These are phyloP conservation scores for Penstemon eatonii DNA, from an alignment of 257 asterid species.

Conservation along the genomic window DNA sequence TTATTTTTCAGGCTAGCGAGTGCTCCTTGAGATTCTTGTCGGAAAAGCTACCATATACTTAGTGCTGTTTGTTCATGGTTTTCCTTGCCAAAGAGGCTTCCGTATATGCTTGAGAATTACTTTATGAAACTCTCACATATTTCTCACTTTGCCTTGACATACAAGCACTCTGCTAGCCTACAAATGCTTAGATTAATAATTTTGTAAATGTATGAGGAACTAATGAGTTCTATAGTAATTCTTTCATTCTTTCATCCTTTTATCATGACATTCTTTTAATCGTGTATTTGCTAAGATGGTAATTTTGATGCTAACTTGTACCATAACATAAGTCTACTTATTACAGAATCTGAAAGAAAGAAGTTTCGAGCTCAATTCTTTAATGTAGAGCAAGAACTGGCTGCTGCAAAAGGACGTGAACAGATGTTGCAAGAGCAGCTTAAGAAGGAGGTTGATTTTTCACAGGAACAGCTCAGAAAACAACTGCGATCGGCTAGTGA, in stretches of 20 bases:
- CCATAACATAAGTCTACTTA: slow-evolving; percentile 24
- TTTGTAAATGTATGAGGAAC: slow-evolving; percentile 15
- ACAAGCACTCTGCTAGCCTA: background rate
- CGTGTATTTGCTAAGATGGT: slow-evolving; percentile 25
- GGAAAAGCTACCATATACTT: slow-evolving; percentile 1
- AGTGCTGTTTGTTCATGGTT: background rate
- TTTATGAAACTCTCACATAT: slow-evolving; percentile 1
- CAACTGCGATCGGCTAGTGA: slow-evolving; percentile 77
- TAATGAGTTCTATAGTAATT: background rate
- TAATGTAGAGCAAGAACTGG: slow-evolving; percentile 86
- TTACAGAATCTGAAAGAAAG: slow-evolving; percentile 80
- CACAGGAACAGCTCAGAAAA: slow-evolving; percentile 71
- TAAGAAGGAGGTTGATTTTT: slow-evolving; percentile 69
- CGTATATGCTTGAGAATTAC: slow-evolving; percentile 3
- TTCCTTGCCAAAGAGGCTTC: slow-evolving; percentile 7
- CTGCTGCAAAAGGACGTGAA: slow-evolving; percentile 91
- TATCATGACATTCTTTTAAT: slow-evolving; percentile 15
- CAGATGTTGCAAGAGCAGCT: slow-evolving; percentile 75
- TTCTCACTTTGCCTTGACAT: background rate
- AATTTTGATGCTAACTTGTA: slow-evolving; percentile 29
- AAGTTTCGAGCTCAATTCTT: slow-evolving; percentile 61
- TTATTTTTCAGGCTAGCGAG: background rate
- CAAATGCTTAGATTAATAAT: background rate
- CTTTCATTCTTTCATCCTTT: slow-evolving; percentile 23
- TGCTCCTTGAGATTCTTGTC: slow-evolving; percentile 11